Conservation (phyloP, 2,329 filamentous ascomycete genomes). For the Hawksworthiomyces lignivorus region DNA sequence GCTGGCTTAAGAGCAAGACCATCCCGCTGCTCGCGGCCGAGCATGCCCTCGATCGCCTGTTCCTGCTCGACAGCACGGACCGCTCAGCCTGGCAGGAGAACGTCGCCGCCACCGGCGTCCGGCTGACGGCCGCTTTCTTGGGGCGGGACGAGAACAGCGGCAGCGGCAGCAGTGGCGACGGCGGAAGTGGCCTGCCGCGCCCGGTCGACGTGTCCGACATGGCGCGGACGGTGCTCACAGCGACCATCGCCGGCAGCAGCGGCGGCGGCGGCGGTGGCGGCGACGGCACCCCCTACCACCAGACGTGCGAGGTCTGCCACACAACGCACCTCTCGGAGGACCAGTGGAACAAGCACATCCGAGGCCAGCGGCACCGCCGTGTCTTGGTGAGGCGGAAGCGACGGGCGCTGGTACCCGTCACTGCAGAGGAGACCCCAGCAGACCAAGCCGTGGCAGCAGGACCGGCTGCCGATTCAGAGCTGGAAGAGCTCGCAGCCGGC, state of each 20-base stretch:
- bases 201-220: slow-evolving; percentile 41
- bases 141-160: slow-evolving; percentile 26
- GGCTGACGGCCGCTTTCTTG: slow-evolving; percentile 58
- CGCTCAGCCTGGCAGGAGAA: slow-evolving; percentile 49
- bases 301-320: slow-evolving; percentile 67
- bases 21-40: slow-evolving; percentile 58
- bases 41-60: slow-evolving; percentile 52
- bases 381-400: slow-evolving; percentile 20
- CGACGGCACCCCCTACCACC: slow-evolving; percentile 40
- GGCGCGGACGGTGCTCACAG: slow-evolving; percentile 49
- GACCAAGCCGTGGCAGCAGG: too few species aligned
- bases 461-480: too few species aligned
- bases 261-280: slow-evolving; percentile 31
- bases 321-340: slow-evolving; percentile 51
- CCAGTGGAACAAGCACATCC: slow-evolving; percentile 38
- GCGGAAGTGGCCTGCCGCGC: slow-evolving; percentile 32
- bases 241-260: slow-evolving; percentile 29
- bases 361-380: slow-evolving; percentile 31
- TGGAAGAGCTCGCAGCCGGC: too few species aligned
- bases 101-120: slow-evolving; percentile 59
- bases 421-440: too few species aligned
- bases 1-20: slow-evolving; percentile 82
- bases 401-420: slow-evolving; percentile 20
- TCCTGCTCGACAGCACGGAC: slow-evolving; percentile 74
- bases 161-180: too few species aligned